Base-by-base conservation (phyloP, 2,329 filamentous ascomycete genomes). In the Aspergillus sp. region DNA sequence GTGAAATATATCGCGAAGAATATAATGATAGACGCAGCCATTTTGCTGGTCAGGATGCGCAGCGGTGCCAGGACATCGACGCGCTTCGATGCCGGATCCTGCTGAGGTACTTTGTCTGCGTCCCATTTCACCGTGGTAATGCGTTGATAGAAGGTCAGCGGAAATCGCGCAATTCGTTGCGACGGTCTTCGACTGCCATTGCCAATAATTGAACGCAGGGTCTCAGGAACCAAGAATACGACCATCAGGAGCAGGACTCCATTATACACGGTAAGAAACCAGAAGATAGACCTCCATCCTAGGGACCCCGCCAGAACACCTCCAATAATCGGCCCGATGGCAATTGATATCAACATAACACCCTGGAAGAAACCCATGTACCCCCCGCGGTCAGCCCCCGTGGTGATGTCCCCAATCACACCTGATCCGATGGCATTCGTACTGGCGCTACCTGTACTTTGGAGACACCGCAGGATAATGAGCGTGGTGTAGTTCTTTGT, bases 1-100 rank as follows among this genome's bases (percentile, higher is more conserved):
- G 75, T 68, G 48, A 79, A 80, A 59, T 77, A 74, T 2, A 78
- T 56, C 0, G 72, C 7, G 10, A 27, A 27, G 25, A 27, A 10
- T 7, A 27, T 27, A 9, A 27, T 27, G 7, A 27, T 27, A 27
- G 25, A 3, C 9, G 25, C 7, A 4, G 25, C 25, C 25, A 27
- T 27, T 27, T 27, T 27, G 25, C 25, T 27, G 2, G 25, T 10
- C 2, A 27, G 9, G 2, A 27, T 27, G 1, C 9, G 25, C 25
- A 27, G 25, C 9, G 25, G 25, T 10, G 25, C 25, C 25, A 27
- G 25, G 25, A 27, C 25, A 3, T 27, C 25, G 7, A 27, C 9
- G 9, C 25, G 7, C 25, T 27, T 27, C 9, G 25, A 9, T 10
- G 25, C 9, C 25, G 25, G 25, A 10, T 27, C 9, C 25, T 27